These are phyloP conservation scores for Apiosordaria backusii DNA, from an alignment of 495 filamentous ascomycete species.

Conservation along the genomic window DNA sequence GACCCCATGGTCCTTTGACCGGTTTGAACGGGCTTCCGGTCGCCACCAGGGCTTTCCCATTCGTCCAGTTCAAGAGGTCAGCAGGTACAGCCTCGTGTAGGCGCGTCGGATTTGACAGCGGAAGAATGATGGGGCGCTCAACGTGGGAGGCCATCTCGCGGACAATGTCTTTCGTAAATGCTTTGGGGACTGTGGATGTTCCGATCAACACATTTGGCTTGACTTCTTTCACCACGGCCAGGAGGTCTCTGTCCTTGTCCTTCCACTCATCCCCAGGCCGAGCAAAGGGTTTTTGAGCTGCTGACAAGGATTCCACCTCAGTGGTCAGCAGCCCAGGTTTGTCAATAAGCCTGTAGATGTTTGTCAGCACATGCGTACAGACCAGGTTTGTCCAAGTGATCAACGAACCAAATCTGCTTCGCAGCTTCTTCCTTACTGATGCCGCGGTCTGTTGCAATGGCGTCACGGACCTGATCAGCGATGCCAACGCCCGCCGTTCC, in stretches of 20 bases:
- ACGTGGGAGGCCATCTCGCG: conserved; percentile 77
- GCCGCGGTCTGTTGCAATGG: conserved; percentile 63
- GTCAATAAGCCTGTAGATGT: conserved; percentile 66
- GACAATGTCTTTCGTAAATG: conserved; percentile 73
- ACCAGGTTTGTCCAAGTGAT: conserved; percentile 1
- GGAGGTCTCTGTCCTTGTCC: conserved; percentile 53
- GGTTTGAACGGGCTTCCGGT: conserved; percentile 83
- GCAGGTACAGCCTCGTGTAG: conserved; percentile 78
- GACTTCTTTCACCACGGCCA: conserved; percentile 64
- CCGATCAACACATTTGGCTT: conserved; percentile 82
- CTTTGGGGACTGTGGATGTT: conserved; percentile 74
- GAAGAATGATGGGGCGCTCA: conserved; percentile 74
- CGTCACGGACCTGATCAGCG: conserved; percentile 77
- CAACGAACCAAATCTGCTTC: conserved; percentile 74
- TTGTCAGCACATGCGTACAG: not conserved
- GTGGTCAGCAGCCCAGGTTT: conserved; percentile 73
- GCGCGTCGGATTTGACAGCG: conserved; percentile 80
- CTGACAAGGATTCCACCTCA: conserved; percentile 50
- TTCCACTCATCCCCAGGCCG: conserved; percentile 63
- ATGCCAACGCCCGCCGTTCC: conserved; percentile 88
- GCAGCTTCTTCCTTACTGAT: conserved; percentile 70
- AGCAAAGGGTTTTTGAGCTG: conserved; percentile 64
- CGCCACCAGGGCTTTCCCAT: conserved; percentile 74
- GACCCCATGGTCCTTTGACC: conserved; percentile 57
- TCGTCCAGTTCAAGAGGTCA: conserved; percentile 76